phyloP scores from a whole-genome alignment of 441 rosid species.

The Populus hybrid region DNA sequence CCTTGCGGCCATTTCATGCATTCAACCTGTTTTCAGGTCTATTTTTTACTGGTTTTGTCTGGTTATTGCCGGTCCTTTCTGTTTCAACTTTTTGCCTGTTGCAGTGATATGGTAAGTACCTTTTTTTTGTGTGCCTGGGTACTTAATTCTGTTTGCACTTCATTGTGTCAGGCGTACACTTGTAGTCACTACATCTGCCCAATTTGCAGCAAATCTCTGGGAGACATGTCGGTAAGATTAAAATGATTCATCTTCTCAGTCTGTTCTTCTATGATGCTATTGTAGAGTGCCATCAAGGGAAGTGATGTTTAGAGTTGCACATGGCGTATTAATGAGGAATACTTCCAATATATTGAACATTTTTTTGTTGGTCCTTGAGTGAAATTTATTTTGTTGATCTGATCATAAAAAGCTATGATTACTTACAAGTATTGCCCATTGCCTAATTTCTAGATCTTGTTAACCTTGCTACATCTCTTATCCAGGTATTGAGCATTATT shows the following conservation, averaged over 20 bases:
- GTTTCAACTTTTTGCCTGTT: constrained; percentile 15
- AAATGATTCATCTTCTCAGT: constrained; percentile 1
- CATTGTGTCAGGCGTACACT: constrained; percentile 59
- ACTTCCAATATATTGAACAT: neutral
- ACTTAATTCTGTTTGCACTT: constrained; percentile 2
- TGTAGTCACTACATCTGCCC: constrained; percentile 80
- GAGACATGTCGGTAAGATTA: constrained; percentile 74
- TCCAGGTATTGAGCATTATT: no score
- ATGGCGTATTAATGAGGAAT: neutral
- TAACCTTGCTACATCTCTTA: neutral
- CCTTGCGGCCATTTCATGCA: constrained; percentile 89
- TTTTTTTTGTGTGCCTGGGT: constrained; percentile 7
- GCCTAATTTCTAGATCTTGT: neutral
- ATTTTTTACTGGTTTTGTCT: constrained; percentile 4
- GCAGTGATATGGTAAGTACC: neutral
- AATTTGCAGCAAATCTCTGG: constrained; percentile 77
- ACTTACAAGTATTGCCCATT: neutral
- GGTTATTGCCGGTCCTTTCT: neutral
- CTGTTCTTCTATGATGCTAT: neutral
- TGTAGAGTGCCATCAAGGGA: neutral
- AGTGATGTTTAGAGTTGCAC: constrained; percentile 3
- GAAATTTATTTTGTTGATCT: neutral
- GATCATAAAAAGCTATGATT: neutral
- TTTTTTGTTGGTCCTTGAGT: neutral
- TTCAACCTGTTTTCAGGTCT: constrained; percentile 80